phyloP scores from a whole-genome alignment of 1,139 yeast genomes.

The Yamadazyma friedrichii region DNA sequence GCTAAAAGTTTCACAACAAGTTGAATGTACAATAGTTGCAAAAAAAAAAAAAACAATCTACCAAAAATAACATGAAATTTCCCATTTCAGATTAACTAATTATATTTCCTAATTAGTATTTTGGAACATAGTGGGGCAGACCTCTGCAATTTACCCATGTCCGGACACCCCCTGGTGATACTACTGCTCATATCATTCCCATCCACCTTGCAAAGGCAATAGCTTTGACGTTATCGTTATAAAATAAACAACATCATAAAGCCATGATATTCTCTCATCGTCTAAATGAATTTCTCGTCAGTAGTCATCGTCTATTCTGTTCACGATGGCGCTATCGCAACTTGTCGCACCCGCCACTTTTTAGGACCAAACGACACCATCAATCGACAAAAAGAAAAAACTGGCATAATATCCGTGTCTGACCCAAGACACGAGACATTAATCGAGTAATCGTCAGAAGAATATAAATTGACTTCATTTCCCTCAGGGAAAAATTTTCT shows the following conservation, averaged over 20 bases:
- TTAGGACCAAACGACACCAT: too few relatives aligned
- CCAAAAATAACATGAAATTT: neutral
- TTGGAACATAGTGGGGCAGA: neutral
- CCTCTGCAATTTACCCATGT: too few relatives aligned
- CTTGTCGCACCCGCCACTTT: neutral
- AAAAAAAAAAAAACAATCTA: neutral
- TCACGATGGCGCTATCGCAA: neutral
- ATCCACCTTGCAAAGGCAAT: too few relatives aligned
- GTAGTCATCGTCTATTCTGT: neutral
- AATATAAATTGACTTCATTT: constrained; percentile 11
- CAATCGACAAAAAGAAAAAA: too few relatives aligned
- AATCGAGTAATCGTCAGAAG: constrained; percentile 1
- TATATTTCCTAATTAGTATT: constrained; percentile 1
- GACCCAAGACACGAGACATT: neutral
- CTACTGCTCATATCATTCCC: too few relatives aligned
- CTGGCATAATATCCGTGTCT: too few relatives aligned
- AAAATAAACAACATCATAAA: too few relatives aligned
- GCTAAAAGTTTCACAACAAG: neutral
- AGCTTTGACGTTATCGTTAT: too few relatives aligned
- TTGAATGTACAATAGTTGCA: neutral
- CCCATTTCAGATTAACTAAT: neutral
- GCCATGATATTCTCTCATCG: neutral
- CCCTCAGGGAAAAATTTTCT: constrained; percentile 6
- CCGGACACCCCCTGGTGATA: too few relatives aligned
- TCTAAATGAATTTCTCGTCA: neutral